phyloP scores from a whole-genome alignment of 805 yeast genomes.

The Ogataea nitratoaversa region DNA sequence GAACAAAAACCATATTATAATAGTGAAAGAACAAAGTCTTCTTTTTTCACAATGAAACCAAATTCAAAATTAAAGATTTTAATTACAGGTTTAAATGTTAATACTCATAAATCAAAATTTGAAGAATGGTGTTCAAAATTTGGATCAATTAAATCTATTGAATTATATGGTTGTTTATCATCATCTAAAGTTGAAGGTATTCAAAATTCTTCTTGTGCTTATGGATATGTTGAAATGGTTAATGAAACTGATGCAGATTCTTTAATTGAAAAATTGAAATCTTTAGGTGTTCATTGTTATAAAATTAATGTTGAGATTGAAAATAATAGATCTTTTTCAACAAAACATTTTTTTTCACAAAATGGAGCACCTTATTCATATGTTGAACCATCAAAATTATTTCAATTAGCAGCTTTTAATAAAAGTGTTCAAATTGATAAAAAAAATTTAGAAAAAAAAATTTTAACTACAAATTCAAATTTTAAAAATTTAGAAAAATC shows the following conservation, averaged over 20 bases:
- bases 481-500: background rate
- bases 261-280: slow-evolving; percentile 19
- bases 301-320: slow-evolving; percentile 29
- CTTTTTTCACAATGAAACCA: no score
- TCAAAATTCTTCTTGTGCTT: slow-evolving; percentile 18
- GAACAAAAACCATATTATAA: slow-evolving; percentile 25
- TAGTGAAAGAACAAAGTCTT: no score
- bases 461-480: background rate
- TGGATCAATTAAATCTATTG: slow-evolving; percentile 24
- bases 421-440: slow-evolving; percentile 21
- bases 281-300: slow-evolving; percentile 24
- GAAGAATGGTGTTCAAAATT: slow-evolving; percentile 25
- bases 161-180: slow-evolving; percentile 22
- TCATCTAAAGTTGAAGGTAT: slow-evolving; percentile 2
- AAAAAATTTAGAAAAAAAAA: slow-evolving; percentile 1
- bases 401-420: slow-evolving; percentile 24
- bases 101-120: slow-evolving; percentile 18
- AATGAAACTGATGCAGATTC: slow-evolving; percentile 23
- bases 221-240: slow-evolving; percentile 29
- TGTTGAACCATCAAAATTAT: slow-evolving; percentile 25
- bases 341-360: background rate
- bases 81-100: slow-evolving; percentile 23
- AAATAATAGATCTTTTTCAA: slow-evolving; percentile 6
- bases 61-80: slow-evolving; percentile 24
- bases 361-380: slow-evolving; percentile 19